Percentiles rank a stretch among this genome's conserved stretches.
These are phyloP conservation scores for Ophiocordyceps camponoti-rufipedis DNA, from an alignment of 2,329 filamentous ascomycete species.

Conservation along the genomic window DNA sequence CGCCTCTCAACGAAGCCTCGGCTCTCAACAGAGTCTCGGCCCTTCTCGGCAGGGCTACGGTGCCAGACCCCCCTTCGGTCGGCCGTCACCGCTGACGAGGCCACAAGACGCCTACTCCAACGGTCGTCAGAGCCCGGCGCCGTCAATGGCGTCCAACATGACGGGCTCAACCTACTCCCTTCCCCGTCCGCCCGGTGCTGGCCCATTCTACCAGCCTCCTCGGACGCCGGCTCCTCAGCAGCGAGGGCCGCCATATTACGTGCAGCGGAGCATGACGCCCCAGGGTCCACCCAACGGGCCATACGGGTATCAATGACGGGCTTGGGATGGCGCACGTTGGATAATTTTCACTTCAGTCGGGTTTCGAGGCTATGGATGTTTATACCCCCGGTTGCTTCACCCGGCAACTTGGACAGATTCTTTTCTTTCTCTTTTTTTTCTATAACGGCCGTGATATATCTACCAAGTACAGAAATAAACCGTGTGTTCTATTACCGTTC, in stretches of 20 bases:
- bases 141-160: conserved; percentile 8
- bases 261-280: conserved; percentile 27
- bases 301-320: background rate
- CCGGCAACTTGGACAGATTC: no score
- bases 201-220: conserved; percentile 8
- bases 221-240: conserved; percentile 18
- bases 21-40: conserved; percentile 2
- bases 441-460: no score
- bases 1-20: conserved; percentile 16
- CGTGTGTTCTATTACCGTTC: no score
- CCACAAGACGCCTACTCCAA: conserved; percentile 13
- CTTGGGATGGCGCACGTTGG: no score
- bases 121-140: conserved; percentile 14
- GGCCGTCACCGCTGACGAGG: conserved; percentile 4
- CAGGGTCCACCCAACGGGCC: background rate
- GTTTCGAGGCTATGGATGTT: no score
- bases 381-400: no score
- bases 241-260: conserved; percentile 14
- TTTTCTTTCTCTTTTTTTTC: no score
- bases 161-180: conserved; percentile 7
- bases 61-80: conserved; percentile 1
- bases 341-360: no score
- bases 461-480: no score
- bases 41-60: background rate
- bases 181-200: conserved; percentile 5